These are phyloP conservation scores for Aspergillus neoniger DNA, from an alignment of 2,329 filamentous ascomycete genomes.

Conservation along the genomic window DNA sequence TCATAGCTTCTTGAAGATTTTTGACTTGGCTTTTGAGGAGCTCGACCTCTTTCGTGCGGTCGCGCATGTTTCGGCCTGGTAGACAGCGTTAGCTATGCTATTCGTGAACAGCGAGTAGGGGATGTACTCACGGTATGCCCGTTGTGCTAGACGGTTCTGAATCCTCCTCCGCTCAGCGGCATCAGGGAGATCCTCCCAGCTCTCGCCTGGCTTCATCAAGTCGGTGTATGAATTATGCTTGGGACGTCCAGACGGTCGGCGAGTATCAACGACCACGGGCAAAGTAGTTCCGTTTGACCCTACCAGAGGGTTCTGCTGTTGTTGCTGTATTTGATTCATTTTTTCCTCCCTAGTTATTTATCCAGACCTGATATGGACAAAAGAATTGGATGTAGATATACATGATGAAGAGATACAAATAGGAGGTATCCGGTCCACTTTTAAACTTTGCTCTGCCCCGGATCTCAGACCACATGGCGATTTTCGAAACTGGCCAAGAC, in stretches of 20 bases:
- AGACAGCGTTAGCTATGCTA: not conserved
- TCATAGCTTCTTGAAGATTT: not conserved
- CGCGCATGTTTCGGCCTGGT: not conserved
- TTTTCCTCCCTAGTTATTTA: not conserved
- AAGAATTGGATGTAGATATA: not conserved
- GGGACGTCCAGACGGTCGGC: not conserved
- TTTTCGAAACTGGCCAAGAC: not conserved
- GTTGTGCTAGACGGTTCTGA: not conserved
- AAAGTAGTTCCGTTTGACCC: not conserved
- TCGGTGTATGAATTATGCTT: not conserved
- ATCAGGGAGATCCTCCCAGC: not conserved
- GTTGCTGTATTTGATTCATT: not conserved
- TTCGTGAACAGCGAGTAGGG: not conserved
- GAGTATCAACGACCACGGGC: not conserved
- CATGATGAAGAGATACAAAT: not conserved
- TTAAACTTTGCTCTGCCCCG: not conserved
- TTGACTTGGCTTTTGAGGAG: not conserved
- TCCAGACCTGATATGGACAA: not conserved
- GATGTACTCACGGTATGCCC: not conserved
- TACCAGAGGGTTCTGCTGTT: not conserved
- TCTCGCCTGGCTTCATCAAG: not conserved
- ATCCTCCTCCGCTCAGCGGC: not conserved
- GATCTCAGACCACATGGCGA: not conserved
- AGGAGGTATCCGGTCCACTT: not conserved
- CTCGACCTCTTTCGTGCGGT: not conserved